Conservation (phyloP, 2,329 filamentous ascomycete species). For the Aspergillus novofumigatus region DNA sequence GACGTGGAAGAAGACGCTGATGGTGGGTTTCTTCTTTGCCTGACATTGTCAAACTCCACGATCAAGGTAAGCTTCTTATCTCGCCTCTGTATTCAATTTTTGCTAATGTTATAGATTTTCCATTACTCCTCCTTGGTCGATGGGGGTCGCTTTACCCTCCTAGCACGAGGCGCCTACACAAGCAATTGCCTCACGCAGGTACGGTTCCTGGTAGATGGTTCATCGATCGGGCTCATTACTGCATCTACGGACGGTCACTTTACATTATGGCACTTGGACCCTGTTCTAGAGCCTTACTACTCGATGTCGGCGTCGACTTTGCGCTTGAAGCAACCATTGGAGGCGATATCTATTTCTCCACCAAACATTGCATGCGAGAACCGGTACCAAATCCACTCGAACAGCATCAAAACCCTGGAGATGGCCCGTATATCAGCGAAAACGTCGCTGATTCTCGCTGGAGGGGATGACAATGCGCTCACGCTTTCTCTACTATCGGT, state of each 20-base stretch:
- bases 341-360: constrained; percentile 15
- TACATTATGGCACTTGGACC: constrained; percentile 53
- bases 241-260: constrained; percentile 79
- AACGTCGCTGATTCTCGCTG: constrained; percentile 61
- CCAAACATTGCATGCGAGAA: constrained; percentile 30
- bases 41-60: constrained; percentile 81
- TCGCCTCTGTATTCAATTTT: neutral
- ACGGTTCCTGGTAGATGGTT: constrained; percentile 36
- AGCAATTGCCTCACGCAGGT: constrained; percentile 72
- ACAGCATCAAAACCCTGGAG: constrained; percentile 63
- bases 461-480: constrained; percentile 84
- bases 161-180: constrained; percentile 59
- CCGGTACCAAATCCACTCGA: constrained; percentile 66
- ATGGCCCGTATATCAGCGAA: constrained; percentile 26
- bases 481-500: constrained; percentile 50
- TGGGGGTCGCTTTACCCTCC: constrained; percentile 32
- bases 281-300: constrained; percentile 27
- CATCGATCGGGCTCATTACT: constrained; percentile 50
- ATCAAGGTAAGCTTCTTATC: constrained; percentile 49
- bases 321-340: constrained; percentile 19
- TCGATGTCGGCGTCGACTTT: constrained; percentile 17
- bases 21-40: constrained; percentile 55
- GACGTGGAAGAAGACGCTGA: constrained; percentile 21
- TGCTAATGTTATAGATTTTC: constrained; percentile 41
- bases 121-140: constrained; percentile 28